phyloP scores from a whole-genome alignment of 192 early-diverging fungal genomes.

The Chytriomyces hyalinus region DNA sequence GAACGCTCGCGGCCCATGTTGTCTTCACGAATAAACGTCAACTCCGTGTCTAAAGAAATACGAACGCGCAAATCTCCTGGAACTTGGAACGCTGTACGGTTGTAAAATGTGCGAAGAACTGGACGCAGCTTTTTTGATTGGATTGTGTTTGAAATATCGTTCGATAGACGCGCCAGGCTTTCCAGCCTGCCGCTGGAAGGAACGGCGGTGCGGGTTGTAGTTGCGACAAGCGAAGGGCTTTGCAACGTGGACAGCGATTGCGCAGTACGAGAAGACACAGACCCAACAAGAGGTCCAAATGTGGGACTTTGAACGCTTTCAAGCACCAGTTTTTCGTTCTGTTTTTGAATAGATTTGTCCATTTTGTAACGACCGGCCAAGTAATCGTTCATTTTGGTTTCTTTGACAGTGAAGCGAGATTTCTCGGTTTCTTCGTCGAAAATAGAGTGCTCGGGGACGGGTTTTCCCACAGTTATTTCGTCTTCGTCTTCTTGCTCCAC shows the following conservation, averaged over 20 bases:
- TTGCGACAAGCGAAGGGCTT: conserved; percentile 16
- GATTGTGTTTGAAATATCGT: conserved; percentile 75
- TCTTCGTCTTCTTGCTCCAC: conserved; percentile 12
- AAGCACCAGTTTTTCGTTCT: conserved; percentile 29
- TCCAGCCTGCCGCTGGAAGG: conserved; percentile 48
- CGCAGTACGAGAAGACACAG: neutral
- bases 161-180: conserved; percentile 70
- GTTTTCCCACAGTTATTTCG: neutral
- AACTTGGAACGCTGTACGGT: conserved; percentile 97
- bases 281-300: neutral
- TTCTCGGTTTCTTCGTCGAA: conserved; percentile 68
- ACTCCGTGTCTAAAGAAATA: conserved; percentile 93
- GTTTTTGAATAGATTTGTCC: conserved; percentile 74
- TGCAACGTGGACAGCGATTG: neutral
- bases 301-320: conserved; percentile 23
- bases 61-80: conserved; percentile 92
- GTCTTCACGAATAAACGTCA: conserved; percentile 96
- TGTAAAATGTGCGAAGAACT: conserved; percentile 89
- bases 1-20: conserved; percentile 72
- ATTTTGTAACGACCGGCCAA: conserved; percentile 76
- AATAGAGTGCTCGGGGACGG: conserved; percentile 33
- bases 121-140: conserved; percentile 69
- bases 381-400: conserved; percentile 89
- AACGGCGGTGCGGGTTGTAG: conserved; percentile 25
- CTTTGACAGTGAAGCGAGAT: conserved; percentile 90